phyloP scores from a whole-genome alignment of 345 rosid genomes.

The Eucalyptus marginata region DNA sequence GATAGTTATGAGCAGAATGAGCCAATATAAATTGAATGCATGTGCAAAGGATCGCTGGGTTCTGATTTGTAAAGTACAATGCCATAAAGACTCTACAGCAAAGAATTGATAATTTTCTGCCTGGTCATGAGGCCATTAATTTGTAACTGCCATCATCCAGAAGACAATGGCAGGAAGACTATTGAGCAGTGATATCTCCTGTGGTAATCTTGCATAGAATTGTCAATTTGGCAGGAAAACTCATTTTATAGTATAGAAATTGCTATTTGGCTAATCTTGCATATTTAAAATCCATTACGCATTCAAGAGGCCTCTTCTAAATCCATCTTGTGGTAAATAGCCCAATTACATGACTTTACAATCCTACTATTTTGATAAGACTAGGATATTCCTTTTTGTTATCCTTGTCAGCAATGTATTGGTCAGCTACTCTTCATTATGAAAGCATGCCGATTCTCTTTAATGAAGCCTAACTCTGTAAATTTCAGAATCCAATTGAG shows the following conservation, averaged over 20 bases:
- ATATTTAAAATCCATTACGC: not conserved
- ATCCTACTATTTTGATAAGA: not conserved
- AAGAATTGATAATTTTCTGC: not conserved
- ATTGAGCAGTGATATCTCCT: not conserved
- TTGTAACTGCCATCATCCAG: not conserved
- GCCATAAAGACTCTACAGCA: not conserved
- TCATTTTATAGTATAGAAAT: not conserved
- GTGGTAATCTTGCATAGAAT: not conserved
- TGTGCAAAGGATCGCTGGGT: not conserved
- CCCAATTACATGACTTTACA: not conserved
- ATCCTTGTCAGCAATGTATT: not conserved
- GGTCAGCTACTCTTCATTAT: not conserved
- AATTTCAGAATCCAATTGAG: conserved; percentile 69
- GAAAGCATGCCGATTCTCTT: not conserved
- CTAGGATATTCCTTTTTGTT: not conserved
- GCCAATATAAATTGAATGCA: not conserved
- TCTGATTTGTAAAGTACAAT: not conserved
- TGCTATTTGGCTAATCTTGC: not conserved
- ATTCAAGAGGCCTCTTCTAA: not conserved
- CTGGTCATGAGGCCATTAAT: not conserved
- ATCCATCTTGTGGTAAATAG: not conserved
- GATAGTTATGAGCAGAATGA: not conserved
- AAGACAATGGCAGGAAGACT: not conserved
- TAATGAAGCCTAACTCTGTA: not conserved
- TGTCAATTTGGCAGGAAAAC: not conserved